Percentiles rank a stretch among this genome's conserved stretches.
Evolutionary conservation across 768 basidiomycete species (phyloP).

Genomic region (Suillus decipiens): DNA sequence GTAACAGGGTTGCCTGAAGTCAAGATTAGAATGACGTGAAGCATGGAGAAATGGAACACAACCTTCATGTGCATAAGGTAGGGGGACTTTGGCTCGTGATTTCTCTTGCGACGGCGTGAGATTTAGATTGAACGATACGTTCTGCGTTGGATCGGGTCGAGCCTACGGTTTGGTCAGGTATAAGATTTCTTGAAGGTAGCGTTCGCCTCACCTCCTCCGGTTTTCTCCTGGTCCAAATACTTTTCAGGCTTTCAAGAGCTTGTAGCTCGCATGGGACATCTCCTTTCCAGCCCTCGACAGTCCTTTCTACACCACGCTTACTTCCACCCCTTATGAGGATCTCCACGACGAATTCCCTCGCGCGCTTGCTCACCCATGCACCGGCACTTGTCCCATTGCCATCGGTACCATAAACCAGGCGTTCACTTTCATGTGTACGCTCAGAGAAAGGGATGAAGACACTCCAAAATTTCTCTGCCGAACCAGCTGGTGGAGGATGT

Average conservation of each 20-base stretch:
- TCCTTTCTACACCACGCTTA: slow-evolving; percentile 57
- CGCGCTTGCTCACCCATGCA: slow-evolving; percentile 31
- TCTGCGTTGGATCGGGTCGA: slow-evolving; percentile 61
- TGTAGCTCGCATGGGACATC: slow-evolving; percentile 46
- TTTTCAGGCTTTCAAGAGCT: slow-evolving; percentile 53
- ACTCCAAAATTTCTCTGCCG: slow-evolving; percentile 76
- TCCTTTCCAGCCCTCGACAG: slow-evolving; percentile 62
- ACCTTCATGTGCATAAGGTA: slow-evolving; percentile 93
- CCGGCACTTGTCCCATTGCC: slow-evolving; percentile 48
- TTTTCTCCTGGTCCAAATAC: slow-evolving; percentile 44
- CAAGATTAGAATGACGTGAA: slow-evolving; percentile 1
- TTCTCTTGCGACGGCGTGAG: slow-evolving; percentile 82
- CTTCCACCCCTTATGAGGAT: slow-evolving; percentile 49
- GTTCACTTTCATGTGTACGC: slow-evolving; percentile 57
- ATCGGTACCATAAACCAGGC: slow-evolving; percentile 56
- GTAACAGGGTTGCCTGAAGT: slow-evolving; percentile 36
- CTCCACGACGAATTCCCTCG: slow-evolving; percentile 61
- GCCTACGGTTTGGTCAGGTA: slow-evolving; percentile 24
- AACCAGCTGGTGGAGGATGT: slow-evolving; percentile 63
- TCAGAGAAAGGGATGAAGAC: slow-evolving; percentile 73
- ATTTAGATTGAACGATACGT: slow-evolving; percentile 84
- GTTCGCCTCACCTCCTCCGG: slow-evolving; percentile 33
- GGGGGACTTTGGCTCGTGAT: slow-evolving; percentile 77
- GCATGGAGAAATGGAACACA: slow-evolving; percentile 10
- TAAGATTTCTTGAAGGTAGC: neutral